Percentiles rank a stretch among this genome's conserved stretches.
Conservation (phyloP, 23 red algal species). For the Chondrus crispus region DNA sequence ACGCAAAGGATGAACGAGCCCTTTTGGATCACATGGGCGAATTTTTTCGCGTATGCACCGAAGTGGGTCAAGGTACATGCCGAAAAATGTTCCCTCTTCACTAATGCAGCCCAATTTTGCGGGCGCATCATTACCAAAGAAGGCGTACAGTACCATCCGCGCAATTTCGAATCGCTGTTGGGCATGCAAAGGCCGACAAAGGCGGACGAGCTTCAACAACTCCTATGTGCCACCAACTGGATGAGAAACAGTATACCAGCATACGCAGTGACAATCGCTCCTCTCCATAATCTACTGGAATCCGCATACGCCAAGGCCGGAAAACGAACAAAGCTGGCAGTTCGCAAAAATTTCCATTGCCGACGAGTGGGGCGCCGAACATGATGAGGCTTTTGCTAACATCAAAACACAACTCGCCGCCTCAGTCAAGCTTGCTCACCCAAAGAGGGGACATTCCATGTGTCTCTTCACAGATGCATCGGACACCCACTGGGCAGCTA, state of each 20-base stretch:
- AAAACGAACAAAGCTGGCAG: not conserved
- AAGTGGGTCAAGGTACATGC: constrained; percentile 35
- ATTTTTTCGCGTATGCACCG: not conserved
- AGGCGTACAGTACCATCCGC: not conserved
- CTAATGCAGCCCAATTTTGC: not conserved
- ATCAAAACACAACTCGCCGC: constrained; percentile 4
- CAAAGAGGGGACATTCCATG: not conserved
- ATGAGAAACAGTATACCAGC: constrained; percentile 9
- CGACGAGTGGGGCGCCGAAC: not conserved
- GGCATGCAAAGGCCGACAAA: not conserved
- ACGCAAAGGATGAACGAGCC: constrained; percentile 13
- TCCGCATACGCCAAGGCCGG: not conserved
- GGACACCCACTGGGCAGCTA: not conserved
- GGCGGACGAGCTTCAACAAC: not conserved
- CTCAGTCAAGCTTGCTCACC: constrained; percentile 5
- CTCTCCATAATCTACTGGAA: constrained; percentile 33
- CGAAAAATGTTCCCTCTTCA: not conserved
- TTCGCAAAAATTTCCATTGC: not conserved
- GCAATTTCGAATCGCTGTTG: not conserved
- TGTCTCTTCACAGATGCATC: constrained; percentile 1
- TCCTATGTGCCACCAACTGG: constrained; percentile 34
- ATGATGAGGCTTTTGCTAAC: not conserved
- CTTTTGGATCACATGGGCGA: not conserved
- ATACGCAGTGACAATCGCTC: not conserved
- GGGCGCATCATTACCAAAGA: constrained; percentile 8